Base-by-base conservation (phyloP, 495 filamentous ascomycete genomes). In the Hypoxylon crocopeplum region DNA sequence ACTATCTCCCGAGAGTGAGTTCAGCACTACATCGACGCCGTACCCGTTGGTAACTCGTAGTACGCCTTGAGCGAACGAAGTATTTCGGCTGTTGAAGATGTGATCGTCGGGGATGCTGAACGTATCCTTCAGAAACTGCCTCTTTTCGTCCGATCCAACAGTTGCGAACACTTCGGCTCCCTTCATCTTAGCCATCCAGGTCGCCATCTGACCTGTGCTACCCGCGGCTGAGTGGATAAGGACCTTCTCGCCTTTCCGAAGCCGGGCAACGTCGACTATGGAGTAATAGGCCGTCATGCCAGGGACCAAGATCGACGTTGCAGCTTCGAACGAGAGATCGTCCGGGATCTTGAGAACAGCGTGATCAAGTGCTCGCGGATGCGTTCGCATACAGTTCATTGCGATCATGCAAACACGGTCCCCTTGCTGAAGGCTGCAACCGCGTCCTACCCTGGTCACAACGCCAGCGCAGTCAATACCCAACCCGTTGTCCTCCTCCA, bases 11-110 rank as follows among this genome's bases (percentile, higher is more conserved):
- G 56, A 42, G 4, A 85, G 63, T 0, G 75, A 74, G 61, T 82
- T 83, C 10, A 85, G 58, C 0, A 85, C 68, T 5, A 79, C 58
- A 40, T 86, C 80, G 1, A 85, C 82, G 0, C 85, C 84, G 7
- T 67, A 40, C 12, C 78, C 75, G 20, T 65, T 39, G 1, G 84
- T 87, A n/a, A 66, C 59, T 0, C 60, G 36, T 22, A 76, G 64
- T 0, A 83, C 47, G 3, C 66, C 75, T 6, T 71, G 44, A 0
- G 71, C 41, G 55, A 81, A 83, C 7, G 72, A 65, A 5, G 63
- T 42, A 19, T 73, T 70, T 5, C 76, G 62, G 22, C 75, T 80
- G 32, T 77, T 75, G 62, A 85, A 80, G 22, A 84, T 82, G 20
- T 72, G 73, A 1, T 77, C 69, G 0, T 71, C 61, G 0, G 77